These are phyloP conservation scores for Cryphonectria parasitica DNA, from an alignment of 2,329 filamentous ascomycete species.

Conservation along the genomic window DNA sequence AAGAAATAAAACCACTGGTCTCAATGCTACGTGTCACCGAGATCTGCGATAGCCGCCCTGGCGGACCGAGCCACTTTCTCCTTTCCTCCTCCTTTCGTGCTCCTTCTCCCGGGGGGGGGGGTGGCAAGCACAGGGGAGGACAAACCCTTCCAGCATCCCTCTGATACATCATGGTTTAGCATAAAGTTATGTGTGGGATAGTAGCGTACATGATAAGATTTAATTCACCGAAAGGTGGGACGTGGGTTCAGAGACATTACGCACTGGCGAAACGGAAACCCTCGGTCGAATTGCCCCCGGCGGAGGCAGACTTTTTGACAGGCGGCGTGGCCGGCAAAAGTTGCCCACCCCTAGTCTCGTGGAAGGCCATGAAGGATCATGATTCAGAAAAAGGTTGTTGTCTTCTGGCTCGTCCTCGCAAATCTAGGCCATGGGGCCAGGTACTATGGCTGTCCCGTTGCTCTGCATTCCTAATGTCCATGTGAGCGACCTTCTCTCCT, in stretches of 20 bases:
- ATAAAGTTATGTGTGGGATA: constrained; percentile 3
- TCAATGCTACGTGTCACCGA: constrained; percentile 14
- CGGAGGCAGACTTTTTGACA: neutral
- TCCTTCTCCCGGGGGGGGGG: constrained; percentile 1
- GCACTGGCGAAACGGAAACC: neutral
- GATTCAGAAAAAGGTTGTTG: neutral
- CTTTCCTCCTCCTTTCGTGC: neutral
- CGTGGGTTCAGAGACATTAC: neutral
- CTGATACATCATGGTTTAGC: neutral
- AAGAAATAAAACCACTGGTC: neutral
- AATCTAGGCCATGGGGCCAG: neutral
- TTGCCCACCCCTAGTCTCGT: neutral
- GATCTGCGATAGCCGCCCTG: constrained; percentile 12
- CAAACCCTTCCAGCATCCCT: neutral
- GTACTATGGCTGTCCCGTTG: neutral
- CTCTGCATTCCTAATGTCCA: neutral
- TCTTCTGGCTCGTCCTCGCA: neutral
- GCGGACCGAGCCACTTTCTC: neutral
- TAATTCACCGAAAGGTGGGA: neutral
- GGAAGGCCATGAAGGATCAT: neutral
- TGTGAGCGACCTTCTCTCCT: neutral
- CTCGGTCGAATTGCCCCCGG: neutral
- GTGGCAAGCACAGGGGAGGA: neutral
- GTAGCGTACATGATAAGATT: neutral
- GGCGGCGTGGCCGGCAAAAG: neutral